These are phyloP conservation scores for Solanum medicagineum DNA, from an alignment of 257 asterid species.

Conservation along the genomic window DNA sequence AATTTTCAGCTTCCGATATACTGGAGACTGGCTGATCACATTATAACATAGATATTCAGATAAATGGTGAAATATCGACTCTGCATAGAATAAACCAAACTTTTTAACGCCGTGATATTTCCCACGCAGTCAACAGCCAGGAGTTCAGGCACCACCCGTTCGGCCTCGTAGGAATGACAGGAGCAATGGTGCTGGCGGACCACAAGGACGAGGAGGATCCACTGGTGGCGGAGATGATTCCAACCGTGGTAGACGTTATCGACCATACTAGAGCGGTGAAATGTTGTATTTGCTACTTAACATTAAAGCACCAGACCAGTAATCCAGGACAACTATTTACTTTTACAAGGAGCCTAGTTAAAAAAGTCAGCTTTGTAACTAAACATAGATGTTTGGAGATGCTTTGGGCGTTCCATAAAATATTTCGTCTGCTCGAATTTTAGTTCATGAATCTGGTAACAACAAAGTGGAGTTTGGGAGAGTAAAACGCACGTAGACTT, in stretches of 20 bases:
- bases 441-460: not conserved
- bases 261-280: slow-evolving; percentile 41
- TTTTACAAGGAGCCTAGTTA: not conserved
- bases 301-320: not conserved
- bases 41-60: not conserved
- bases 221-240: slow-evolving; percentile 41
- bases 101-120: not conserved
- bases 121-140: slow-evolving; percentile 83
- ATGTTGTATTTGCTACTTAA: slow-evolving; percentile 7
- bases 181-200: slow-evolving; percentile 46
- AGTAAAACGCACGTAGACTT: too few species aligned
- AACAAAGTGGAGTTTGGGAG: too few species aligned
- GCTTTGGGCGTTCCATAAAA: not conserved
- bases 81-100: not conserved
- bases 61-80: not conserved
- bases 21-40: not conserved
- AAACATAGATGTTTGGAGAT: not conserved
- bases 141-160: slow-evolving; percentile 67
- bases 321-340: not conserved
- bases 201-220: slow-evolving; percentile 46
- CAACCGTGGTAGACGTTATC: slow-evolving; percentile 58
- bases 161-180: slow-evolving; percentile 76
- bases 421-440: not conserved
- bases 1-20: not conserved
- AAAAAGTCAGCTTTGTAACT: not conserved